A percentile compares a stretch with the other conserved stretches of the same genome.
These are phyloP conservation scores for Emydomyces testavorans DNA, from an alignment of 2,329 filamentous ascomycete species.

Conservation along the genomic window DNA sequence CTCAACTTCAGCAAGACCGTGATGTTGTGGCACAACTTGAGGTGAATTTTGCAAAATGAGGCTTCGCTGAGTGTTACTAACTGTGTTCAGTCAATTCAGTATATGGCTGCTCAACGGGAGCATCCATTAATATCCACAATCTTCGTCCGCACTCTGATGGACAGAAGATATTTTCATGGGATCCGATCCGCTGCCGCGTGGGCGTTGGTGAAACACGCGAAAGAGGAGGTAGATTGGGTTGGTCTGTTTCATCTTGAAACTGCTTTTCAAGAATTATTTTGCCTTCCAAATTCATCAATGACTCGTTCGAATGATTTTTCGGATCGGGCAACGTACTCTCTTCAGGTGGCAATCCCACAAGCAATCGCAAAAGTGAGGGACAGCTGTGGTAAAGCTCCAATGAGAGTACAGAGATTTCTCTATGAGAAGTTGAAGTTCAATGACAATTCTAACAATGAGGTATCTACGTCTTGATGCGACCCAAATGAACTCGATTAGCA, in stretches of 20 bases:
- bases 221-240: constrained; percentile 58
- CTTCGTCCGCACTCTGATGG: constrained; percentile 77
- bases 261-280: constrained; percentile 80
- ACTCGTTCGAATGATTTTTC: constrained; percentile 84
- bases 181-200: constrained; percentile 77
- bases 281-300: constrained; percentile 63
- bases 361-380: constrained; percentile 72
- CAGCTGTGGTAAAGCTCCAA: constrained; percentile 61
- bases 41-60: constrained; percentile 24
- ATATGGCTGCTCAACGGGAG: constrained; percentile 54
- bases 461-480: constrained; percentile 21
- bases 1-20: constrained; percentile 90
- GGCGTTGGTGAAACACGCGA: constrained; percentile 65
- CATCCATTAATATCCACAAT: constrained; percentile 81
- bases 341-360: constrained; percentile 71
- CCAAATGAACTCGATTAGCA: not conserved
- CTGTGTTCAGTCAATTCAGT: constrained; percentile 54
- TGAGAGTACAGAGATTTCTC: constrained; percentile 69
- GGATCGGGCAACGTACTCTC: constrained; percentile 70
- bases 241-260: constrained; percentile 75
- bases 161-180: constrained; percentile 84
- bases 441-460: constrained; percentile 76
- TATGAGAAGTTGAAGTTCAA: constrained; percentile 86
- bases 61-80: constrained; percentile 16
- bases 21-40: constrained; percentile 81